These are phyloP conservation scores for Kentomonas sorsogonicus DNA, from an alignment of 208 protist genomes.

Conservation along the genomic window DNA sequence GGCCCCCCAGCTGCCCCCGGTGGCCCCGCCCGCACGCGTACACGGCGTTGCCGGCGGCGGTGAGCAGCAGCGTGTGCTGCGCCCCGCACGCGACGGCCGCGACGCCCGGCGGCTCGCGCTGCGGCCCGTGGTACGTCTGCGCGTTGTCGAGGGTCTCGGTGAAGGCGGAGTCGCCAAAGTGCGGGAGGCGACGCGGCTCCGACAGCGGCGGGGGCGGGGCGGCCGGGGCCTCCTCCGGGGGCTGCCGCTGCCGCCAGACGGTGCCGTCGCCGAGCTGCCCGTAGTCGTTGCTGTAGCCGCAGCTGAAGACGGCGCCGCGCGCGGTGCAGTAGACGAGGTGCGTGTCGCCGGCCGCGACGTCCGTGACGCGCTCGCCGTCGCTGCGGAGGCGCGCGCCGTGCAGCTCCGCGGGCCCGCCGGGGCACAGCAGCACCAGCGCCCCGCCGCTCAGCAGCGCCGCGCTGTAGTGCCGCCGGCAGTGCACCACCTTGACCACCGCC, in stretches of 20 bases:
- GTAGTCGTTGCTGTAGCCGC: slow-evolving; percentile 70
- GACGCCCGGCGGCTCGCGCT: slow-evolving; percentile 23
- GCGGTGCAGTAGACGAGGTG: slow-evolving; percentile 83
- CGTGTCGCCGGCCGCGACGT: slow-evolving; percentile 63
- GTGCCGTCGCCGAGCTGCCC: slow-evolving; percentile 81
- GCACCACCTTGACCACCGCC: slow-evolving; percentile 32
- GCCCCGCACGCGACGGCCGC: slow-evolving; percentile 56
- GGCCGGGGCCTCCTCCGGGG: too few species aligned
- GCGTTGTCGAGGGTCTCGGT: background rate
- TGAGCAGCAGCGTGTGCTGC: slow-evolving; percentile 66
- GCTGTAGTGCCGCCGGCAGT: slow-evolving; percentile 34
- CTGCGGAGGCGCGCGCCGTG: slow-evolving; percentile 24
- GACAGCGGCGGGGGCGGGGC: slow-evolving; percentile 16
- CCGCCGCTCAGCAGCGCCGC: slow-evolving; percentile 37
- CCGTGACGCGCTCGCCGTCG: slow-evolving; percentile 36
- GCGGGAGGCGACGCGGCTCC: slow-evolving; percentile 9
- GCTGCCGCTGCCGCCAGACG: slow-evolving; percentile 40
- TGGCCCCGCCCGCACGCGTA: slow-evolving; percentile 72
- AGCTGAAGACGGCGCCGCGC: slow-evolving; percentile 63
- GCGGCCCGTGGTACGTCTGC: slow-evolving; percentile 7
- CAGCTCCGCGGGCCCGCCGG: background rate
- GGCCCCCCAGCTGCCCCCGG: slow-evolving; percentile 58
- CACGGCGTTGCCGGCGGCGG: slow-evolving; percentile 40
- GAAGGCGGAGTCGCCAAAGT: slow-evolving; percentile 2
- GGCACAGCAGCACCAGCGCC: slow-evolving; percentile 31